Evolutionary conservation across 2,329 filamentous ascomycete species (phyloP), one percentile per base, ranked within the genome.

Genomic region (Fusarium concolor): DNA sequence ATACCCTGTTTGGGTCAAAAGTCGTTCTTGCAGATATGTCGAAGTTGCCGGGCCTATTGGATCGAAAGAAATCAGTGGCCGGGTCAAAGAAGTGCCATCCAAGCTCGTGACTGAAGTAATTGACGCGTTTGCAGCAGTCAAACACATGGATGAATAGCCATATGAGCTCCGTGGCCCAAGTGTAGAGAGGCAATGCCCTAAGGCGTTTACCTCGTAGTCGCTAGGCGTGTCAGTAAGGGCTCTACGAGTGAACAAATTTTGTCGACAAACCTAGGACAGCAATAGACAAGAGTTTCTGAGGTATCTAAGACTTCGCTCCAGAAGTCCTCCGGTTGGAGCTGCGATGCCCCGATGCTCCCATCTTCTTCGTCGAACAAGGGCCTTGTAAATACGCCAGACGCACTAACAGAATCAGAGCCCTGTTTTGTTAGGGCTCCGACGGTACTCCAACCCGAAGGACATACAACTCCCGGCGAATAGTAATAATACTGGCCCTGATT

Each of bases 391-490:
- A 26, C 18, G 0, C 59, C 47, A 0, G 56, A 62, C 2, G n/a
- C 17, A 6, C 28, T 60, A 0, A 55, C 3, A 1, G 15, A 15
- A 0, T 15, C 11, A 0, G 31, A 29, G 2, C 2, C 43, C 6
- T 31, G 20, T 2, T 47, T 42, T 0, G 5, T 10, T 12, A 62
- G 10, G 7, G 15, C 18, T 1, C 35, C 47, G 2, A n/a, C 56
- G 1, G 56, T 62, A 4, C 37, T 33, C 56, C 59, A 62, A 0
- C 59, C 56, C 2, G 42, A 45, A 12, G 56, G 59, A 5, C 56
- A 62, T 0, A 24, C 56, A 10, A 62, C 17, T 0, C 56, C 59
- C 0, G 59, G 59, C 0, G 59, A 62, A 14, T 55, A 62, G 6
- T 62, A 62, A 3, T 14, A 10, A 11, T 29, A 9, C 7, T 7